Evolutionary conservation across 176 grass and related monocot species (phyloP).

Genomic region (Oropetium thomaeum): DNA sequence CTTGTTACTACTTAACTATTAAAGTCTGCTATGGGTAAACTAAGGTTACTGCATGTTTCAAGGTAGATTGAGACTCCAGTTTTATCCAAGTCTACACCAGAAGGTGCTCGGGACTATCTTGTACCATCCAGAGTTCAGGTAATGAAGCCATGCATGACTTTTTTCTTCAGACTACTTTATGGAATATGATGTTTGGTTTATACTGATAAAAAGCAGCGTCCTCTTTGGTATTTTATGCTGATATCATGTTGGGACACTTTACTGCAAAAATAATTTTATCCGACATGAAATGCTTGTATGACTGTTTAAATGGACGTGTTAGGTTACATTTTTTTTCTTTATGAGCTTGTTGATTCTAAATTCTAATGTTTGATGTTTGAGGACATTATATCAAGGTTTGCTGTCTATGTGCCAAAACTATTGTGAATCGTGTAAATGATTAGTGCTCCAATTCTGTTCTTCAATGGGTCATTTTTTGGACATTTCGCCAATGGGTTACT

Average conservation of each 20-base stretch:
- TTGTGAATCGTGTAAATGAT: background rate
- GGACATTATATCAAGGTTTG: background rate
- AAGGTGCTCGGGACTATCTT: conserved; percentile 97
- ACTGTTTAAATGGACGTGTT: conserved; percentile 17
- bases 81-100: conserved; percentile 95
- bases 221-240: background rate
- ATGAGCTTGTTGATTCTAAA: background rate
- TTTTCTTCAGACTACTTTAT: background rate
- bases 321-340: background rate
- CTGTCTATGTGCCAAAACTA: background rate
- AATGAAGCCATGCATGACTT: conserved; percentile 14
- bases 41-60: conserved; percentile 56
- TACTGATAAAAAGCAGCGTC: background rate
- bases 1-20: background rate
- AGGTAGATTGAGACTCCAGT: conserved; percentile 99
- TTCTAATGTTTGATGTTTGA: no score
- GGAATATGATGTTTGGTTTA: background rate
- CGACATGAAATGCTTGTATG: background rate
- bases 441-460: background rate
- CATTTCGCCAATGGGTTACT: conserved; percentile 1
- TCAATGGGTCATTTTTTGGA: no score
- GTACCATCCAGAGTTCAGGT: conserved; percentile 99
- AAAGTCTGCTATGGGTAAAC: conserved; percentile 20
- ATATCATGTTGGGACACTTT: conserved; percentile 13
- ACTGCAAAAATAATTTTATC: background rate